Evolutionary conservation across 768 basidiomycete species (phyloP).

Genomic region (Kondoa subrosea): DNA sequence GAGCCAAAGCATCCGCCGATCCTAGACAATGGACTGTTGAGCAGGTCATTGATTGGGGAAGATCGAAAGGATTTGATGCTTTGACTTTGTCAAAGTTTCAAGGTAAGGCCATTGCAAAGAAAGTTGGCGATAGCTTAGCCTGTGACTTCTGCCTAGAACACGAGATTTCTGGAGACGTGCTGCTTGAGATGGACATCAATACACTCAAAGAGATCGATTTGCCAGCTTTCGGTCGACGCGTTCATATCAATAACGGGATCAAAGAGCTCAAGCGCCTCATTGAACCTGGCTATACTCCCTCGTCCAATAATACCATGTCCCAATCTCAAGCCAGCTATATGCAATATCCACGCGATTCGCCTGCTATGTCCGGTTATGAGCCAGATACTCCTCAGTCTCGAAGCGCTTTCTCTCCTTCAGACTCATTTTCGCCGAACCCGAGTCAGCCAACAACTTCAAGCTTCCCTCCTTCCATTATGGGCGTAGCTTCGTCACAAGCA

Average conservation of each 20-base stretch:
- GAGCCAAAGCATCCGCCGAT: slow-evolving; percentile 22
- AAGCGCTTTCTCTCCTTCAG: slow-evolving; percentile 2
- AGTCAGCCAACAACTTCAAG: background rate
- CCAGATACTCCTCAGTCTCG: background rate
- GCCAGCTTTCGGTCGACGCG: slow-evolving; percentile 79
- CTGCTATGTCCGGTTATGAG: slow-evolving; percentile 11
- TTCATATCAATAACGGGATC: slow-evolving; percentile 84
- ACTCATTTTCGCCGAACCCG: background rate
- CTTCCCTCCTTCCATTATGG: background rate
- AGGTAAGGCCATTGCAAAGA: slow-evolving; percentile 39
- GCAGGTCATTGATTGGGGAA: slow-evolving; percentile 78
- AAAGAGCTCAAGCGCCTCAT: slow-evolving; percentile 48
- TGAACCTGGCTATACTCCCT: background rate
- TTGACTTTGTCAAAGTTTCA: slow-evolving; percentile 68
- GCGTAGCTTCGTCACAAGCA: background rate
- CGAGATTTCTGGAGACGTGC: slow-evolving; percentile 94
- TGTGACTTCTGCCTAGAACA: slow-evolving; percentile 47
- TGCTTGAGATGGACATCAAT: slow-evolving; percentile 80
- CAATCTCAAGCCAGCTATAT: slow-evolving; percentile 10
- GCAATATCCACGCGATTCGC: slow-evolving; percentile 4
- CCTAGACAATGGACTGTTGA: slow-evolving; percentile 52
- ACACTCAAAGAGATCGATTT: slow-evolving; percentile 94
- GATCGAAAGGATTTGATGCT: slow-evolving; percentile 64
- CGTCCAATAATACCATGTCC: background rate
- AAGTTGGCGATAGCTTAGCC: background rate